phyloP scores from a whole-genome alignment of 2,329 filamentous ascomycete species.

The Nannizziopsis arthrosporioides region DNA sequence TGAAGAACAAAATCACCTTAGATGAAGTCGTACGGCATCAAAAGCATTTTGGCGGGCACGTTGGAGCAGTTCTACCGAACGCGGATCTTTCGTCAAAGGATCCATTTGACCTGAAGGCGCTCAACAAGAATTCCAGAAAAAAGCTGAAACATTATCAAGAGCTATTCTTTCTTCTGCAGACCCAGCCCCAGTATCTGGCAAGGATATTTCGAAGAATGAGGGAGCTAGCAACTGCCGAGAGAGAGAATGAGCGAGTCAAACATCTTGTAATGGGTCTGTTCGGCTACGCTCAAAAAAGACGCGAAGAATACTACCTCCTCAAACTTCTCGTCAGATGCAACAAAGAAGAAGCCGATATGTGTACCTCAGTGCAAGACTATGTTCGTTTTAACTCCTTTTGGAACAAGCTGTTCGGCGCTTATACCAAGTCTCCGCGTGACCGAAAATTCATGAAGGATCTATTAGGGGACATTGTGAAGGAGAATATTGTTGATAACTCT shows the following conservation, averaged over 20 bases:
- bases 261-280: conserved; percentile 93
- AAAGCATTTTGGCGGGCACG: conserved; percentile 84
- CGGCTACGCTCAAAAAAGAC: conserved; percentile 89
- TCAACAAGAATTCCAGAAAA: conserved; percentile 91
- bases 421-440: conserved; percentile 81
- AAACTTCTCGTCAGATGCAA: conserved; percentile 76
- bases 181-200: conserved; percentile 87
- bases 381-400: conserved; percentile 86
- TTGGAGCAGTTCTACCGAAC: conserved; percentile 73
- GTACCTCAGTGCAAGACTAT: conserved; percentile 67
- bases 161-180: conserved; percentile 93
- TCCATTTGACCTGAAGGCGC: conserved; percentile 88
- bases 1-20: conserved; percentile 98
- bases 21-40: conserved; percentile 97
- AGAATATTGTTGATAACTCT: conserved; percentile 86
- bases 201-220: conserved; percentile 74
- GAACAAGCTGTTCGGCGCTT: conserved; percentile 73
- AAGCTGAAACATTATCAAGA: conserved; percentile 97
- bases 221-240: conserved; percentile 74
- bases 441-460: conserved; percentile 84
- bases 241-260: conserved; percentile 85
- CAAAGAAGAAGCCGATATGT: conserved; percentile 70
- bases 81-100: conserved; percentile 79
- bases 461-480: conserved; percentile 70
- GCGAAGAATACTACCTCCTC: conserved; percentile 92